Base-by-base conservation (phyloP, 805 yeast genomes). In the Yarrowia sp. region DNA sequence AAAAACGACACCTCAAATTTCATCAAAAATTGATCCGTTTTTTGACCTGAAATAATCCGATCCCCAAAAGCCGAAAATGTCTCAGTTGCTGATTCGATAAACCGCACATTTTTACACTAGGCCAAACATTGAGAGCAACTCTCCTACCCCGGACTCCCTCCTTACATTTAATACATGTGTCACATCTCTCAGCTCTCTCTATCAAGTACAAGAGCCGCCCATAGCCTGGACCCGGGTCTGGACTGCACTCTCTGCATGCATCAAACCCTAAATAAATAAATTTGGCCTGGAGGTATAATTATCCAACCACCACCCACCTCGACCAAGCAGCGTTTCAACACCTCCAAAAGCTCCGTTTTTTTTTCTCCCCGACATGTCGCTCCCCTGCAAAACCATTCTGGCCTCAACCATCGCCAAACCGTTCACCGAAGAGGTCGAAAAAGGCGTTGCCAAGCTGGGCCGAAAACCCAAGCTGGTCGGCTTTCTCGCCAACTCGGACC, bases 401-500 rank as follows among this genome's bases (percentile, higher is more conserved):
- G 98, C 99, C 4, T 86, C 96, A 13, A 84, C 86, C 51, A 89
- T 95, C 32, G 95, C 98, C 58, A 92, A 92, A 73, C 82, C 86
- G 7, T 95, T 84, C 74, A 82, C 84, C 22, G 85, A 85, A 48
- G 98, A 95, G 74, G 83, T 95, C 64, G 79, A 80, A 15, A 73
- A 75, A 7, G 85, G 85, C 53, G 89, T 91, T 9, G 72, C 78
- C 28, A 69, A 76, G 17, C 77, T 92, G 38, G 77, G 73, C 11
- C 78, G 83, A 67, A 79, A 81, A 36, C 98, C 98, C 7, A 83
- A 83, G 69, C 79, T 95, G 43, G 98, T 93, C 38, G 99, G 99
- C 0, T 85, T 95, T 67, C 79, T 95, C 45, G 98, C 98, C 14
- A 95, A 95, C 75, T 80, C 82, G 14, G 99, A 95, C 71, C 98